Evolutionary conservation across 768 basidiomycete genomes (phyloP).

Genomic region (Termitomyces sp.): DNA sequence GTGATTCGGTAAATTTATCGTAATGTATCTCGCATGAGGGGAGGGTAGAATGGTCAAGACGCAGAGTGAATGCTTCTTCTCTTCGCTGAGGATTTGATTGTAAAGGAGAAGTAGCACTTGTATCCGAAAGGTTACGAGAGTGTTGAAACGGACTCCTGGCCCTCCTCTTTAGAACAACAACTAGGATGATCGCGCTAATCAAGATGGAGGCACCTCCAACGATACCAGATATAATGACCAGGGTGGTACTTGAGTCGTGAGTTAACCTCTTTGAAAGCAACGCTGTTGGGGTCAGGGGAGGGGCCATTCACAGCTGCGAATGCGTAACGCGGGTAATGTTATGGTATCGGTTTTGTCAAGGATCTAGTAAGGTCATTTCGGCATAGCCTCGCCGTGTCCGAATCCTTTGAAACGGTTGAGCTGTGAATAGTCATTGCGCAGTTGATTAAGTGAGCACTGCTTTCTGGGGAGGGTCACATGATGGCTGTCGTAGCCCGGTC

Average conservation of each 20-base stretch:
- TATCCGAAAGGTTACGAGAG: background rate
- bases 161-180: background rate
- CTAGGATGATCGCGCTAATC: background rate
- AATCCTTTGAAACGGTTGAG: background rate
- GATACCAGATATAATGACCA: background rate
- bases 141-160: background rate
- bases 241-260: background rate
- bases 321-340: background rate
- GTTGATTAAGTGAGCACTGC: background rate
- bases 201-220: background rate
- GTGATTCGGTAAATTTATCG: conserved; percentile 1
- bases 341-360: background rate
- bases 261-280: background rate
- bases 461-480: background rate
- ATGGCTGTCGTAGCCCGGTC: too few relatives aligned
- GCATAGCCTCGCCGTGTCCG: conserved; percentile 6
- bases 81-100: background rate
- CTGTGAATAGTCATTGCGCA: background rate
- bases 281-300: background rate
- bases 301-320: background rate
- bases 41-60: background rate
- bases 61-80: background rate
- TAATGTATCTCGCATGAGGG: background rate
- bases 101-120: conserved; percentile 3
- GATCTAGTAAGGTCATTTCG: background rate